Evolutionary conservation across 495 filamentous ascomycete species (phyloP).

Genomic region (Ascobolus immersus): DNA sequence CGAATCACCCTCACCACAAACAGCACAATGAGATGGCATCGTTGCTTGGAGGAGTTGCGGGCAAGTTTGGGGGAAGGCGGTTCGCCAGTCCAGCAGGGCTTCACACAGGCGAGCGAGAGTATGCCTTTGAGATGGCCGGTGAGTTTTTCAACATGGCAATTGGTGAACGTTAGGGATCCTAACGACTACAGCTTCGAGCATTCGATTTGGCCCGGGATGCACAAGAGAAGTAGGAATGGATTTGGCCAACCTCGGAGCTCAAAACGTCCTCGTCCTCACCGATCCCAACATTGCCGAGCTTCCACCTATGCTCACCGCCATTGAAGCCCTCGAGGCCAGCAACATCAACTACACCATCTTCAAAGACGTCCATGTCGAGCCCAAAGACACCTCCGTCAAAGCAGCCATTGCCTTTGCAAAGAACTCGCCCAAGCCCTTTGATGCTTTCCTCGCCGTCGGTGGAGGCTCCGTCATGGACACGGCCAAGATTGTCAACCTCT

Average conservation of each 20-base stretch:
- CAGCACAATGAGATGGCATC: slow-evolving; percentile 13
- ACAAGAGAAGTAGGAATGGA: slow-evolving; percentile 99
- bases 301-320: slow-evolving; percentile 60
- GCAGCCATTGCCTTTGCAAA: slow-evolving; percentile 70
- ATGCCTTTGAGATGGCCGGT: slow-evolving; percentile 86
- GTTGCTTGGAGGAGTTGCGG: slow-evolving; percentile 5
- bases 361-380: slow-evolving; percentile 55
- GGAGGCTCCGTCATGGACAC: slow-evolving; percentile 84
- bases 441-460: slow-evolving; percentile 82
- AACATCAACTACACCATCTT: slow-evolving; percentile 50
- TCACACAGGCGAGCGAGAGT: slow-evolving; percentile 41
- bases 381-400: slow-evolving; percentile 65
- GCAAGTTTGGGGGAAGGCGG: neutral
- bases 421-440: slow-evolving; percentile 22
- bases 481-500: slow-evolving; percentile 94
- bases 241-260: slow-evolving; percentile 65
- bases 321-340: slow-evolving; percentile 45
- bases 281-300: slow-evolving; percentile 54
- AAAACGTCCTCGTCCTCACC: slow-evolving; percentile 74
- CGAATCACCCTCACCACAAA: slow-evolving; percentile 41
- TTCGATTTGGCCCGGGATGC: slow-evolving; percentile 79
- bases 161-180: no score
- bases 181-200: slow-evolving; percentile 40
- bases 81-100: slow-evolving; percentile 46
- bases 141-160: no score